Evolutionary conservation across 495 filamentous ascomycete species (phyloP).

Genomic region (Amphirosellinia nigrospora): DNA sequence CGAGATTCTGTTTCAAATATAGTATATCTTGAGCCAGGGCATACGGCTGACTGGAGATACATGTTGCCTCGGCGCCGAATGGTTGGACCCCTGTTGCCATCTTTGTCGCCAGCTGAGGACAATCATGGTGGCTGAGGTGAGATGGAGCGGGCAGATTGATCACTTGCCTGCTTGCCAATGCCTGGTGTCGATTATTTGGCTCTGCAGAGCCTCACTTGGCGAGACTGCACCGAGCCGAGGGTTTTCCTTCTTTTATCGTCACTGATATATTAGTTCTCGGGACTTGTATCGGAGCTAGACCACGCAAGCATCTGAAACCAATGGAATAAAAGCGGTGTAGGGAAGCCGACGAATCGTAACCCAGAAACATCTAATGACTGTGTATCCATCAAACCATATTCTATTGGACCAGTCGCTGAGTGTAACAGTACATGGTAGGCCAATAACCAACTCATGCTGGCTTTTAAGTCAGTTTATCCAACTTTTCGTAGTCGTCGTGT

Average conservation of each 20-base stretch:
- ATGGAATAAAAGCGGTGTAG: neutral
- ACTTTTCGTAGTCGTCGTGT: neutral
- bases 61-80: neutral
- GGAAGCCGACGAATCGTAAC: neutral
- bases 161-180: neutral
- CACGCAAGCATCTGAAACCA: neutral
- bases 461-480: neutral
- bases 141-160: neutral
- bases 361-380: neutral
- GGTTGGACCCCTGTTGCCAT: neutral
- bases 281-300: neutral
- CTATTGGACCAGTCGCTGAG: neutral
- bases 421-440: neutral
- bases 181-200: neutral
- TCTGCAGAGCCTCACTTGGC: neutral
- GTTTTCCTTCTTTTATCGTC: neutral
- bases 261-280: neutral
- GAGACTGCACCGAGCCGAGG: neutral
- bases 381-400: neutral
- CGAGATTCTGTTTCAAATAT: conserved; percentile 11
- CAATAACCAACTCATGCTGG: neutral
- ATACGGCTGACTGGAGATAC: neutral
- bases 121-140: conserved; percentile 1
- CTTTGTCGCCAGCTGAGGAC: neutral
- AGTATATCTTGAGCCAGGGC: neutral